A percentile compares a stretch with the other conserved stretches of the same genome.
Evolutionary conservation across 139 green algal species (phyloP).

Genomic region (Trebouxia sp.): DNA sequence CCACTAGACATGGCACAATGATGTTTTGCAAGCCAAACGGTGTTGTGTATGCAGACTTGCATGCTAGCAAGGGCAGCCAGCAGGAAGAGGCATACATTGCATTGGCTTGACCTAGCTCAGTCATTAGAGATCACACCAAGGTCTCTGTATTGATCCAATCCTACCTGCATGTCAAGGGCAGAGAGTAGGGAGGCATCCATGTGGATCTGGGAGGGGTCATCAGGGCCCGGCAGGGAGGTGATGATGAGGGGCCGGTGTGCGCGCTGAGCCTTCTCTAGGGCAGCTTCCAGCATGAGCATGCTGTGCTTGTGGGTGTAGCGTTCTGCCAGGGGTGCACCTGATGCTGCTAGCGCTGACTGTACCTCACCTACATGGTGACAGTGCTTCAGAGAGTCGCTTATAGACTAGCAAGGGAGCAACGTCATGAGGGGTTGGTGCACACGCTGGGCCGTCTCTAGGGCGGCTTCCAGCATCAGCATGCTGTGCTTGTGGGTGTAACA

Average conservation of each 20-base stretch:
- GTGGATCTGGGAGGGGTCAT: constrained; percentile 19
- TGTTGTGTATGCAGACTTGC: too few relatives aligned
- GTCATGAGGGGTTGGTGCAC: constrained; percentile 47
- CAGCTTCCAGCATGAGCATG: constrained; percentile 41
- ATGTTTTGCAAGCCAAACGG: too few relatives aligned
- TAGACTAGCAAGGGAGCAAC: not conserved
- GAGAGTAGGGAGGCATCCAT: not conserved
- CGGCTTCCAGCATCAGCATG: constrained; percentile 41
- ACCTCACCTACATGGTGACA: not conserved
- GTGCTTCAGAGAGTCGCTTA: not conserved
- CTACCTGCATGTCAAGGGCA: not conserved
- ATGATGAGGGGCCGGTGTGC: constrained; percentile 56
- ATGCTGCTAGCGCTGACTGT: not conserved
- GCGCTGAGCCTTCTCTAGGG: constrained; percentile 45
- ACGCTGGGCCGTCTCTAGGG: constrained; percentile 44
- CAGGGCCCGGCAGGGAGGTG: constrained; percentile 31
- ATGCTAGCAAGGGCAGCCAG: too few relatives aligned
- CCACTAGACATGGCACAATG: too few relatives aligned
- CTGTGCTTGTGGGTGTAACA: constrained; percentile 17
- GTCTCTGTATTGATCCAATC: too few relatives aligned
- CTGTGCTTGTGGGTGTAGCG: constrained; percentile 18
- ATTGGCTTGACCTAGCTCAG: too few relatives aligned
- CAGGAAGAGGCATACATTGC: too few relatives aligned
- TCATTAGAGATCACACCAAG: too few relatives aligned
- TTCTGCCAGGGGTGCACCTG: constrained; percentile 23